A percentile compares a stretch with the other conserved stretches of the same genome.
These are phyloP conservation scores for Dryas drummondii DNA, from an alignment of 306 rosid species.

Conservation along the genomic window DNA sequence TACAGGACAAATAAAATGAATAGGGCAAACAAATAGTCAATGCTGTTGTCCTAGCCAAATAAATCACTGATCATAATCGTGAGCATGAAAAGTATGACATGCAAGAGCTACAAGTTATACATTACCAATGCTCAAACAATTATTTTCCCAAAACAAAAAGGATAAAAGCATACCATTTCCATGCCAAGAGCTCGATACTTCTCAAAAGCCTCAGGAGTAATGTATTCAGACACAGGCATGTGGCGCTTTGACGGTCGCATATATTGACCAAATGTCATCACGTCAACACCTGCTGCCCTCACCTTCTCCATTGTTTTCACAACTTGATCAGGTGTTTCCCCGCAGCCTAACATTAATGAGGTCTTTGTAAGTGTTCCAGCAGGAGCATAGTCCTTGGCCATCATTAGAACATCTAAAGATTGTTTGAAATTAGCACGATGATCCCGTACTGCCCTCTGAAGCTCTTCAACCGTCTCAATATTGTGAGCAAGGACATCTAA, in stretches of 20 bases:
- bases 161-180: constrained; percentile 71
- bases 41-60: neutral
- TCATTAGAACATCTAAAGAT: constrained; percentile 82
- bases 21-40: neutral
- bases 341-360: constrained; percentile 97
- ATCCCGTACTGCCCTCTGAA: constrained; percentile 82
- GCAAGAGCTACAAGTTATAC: neutral
- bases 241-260: constrained; percentile 99
- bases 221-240: constrained; percentile 92
- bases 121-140: neutral
- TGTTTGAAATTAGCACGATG: constrained; percentile 92
- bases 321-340: constrained; percentile 92
- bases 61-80: neutral
- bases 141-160: neutral
- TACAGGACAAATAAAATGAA: neutral
- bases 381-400: constrained; percentile 87
- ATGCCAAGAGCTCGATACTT: constrained; percentile 79
- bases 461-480: constrained; percentile 98
- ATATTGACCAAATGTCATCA: constrained; percentile 96
- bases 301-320: constrained; percentile 99
- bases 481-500: constrained; percentile 97
- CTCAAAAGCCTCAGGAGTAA: constrained; percentile 94
- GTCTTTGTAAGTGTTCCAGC: constrained; percentile 93
- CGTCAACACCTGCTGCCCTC: constrained; percentile 97
- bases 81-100: neutral